Evolutionary conservation across 2,329 filamentous ascomycete species (phyloP).

Genomic region (Fusarium domesticum): DNA sequence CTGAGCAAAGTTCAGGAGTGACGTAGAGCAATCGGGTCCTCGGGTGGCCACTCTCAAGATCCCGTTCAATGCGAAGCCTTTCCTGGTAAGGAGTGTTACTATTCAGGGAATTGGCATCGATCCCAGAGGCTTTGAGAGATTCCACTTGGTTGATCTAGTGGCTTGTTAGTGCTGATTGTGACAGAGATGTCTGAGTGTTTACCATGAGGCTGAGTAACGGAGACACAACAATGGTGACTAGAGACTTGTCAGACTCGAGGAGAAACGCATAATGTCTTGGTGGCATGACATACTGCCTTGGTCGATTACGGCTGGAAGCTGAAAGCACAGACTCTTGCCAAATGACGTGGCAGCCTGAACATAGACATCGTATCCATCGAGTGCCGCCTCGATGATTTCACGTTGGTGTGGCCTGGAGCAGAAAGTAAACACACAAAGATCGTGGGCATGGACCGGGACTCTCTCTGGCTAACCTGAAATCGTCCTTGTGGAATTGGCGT

Average conservation of each 20-base stretch:
- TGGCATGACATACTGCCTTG: conserved; percentile 66
- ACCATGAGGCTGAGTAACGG: conserved; percentile 88
- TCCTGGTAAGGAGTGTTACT: conserved; percentile 69
- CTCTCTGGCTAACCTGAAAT: conserved; percentile 61
- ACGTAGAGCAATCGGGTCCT: conserved; percentile 83
- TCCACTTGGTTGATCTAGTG: conserved; percentile 85
- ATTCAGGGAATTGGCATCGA: conserved; percentile 83
- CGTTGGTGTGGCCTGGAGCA: conserved; percentile 69
- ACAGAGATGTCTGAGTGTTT: conserved; percentile 22
- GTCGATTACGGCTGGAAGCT: conserved; percentile 84
- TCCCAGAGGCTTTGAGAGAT: conserved; percentile 67
- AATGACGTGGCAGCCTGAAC: conserved; percentile 89
- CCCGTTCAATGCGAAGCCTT: conserved; percentile 67
- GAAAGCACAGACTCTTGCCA: conserved; percentile 91
- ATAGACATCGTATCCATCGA: conserved; percentile 86
- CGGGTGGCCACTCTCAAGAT: conserved; percentile 86
- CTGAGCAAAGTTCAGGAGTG: conserved; percentile 83
- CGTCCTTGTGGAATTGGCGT: conserved; percentile 67
- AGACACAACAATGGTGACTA: conserved; percentile 86
- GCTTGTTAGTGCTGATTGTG: conserved; percentile 8
- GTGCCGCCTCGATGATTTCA: conserved; percentile 79
- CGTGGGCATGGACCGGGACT: not conserved
- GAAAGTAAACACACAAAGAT: conserved; percentile 1
- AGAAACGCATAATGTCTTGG: not conserved
- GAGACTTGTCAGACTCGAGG: conserved; percentile 15